Percentiles rank a stretch among this genome's conserved stretches.
phyloP scores from a whole-genome alignment of 1,284 basidiomycete species.

The Austroboletus niveus region DNA sequence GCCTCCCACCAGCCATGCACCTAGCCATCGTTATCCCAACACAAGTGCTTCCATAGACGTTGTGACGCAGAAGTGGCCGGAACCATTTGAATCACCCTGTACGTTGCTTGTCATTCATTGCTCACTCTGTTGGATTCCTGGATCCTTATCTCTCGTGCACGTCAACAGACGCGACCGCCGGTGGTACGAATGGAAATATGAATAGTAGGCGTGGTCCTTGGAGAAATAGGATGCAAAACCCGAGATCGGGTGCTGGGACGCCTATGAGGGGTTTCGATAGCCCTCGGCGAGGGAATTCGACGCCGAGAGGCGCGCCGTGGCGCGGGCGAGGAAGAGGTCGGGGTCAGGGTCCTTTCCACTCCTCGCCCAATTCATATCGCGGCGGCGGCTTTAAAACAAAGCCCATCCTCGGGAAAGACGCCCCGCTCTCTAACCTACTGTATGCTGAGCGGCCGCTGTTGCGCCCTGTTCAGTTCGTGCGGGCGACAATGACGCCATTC shows the following conservation, averaged over 20 bases:
- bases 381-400: constrained; percentile 6
- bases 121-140: no score
- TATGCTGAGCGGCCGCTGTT: constrained; percentile 59
- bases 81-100: constrained; percentile 11
- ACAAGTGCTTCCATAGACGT: constrained; percentile 17
- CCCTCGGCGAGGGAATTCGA: constrained; percentile 11
- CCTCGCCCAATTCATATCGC: constrained; percentile 1
- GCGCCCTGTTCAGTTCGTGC: constrained; percentile 66
- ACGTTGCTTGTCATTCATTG: constrained; percentile 6
- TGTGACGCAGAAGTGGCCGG: constrained; percentile 21
- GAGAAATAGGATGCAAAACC: constrained; percentile 4
- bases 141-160: constrained; percentile 4
- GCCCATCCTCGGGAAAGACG: constrained; percentile 25
- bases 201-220: constrained; percentile 5
- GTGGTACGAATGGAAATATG: not conserved
- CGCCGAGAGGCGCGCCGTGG: constrained; percentile 19
- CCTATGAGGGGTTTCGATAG: constrained; percentile 8
- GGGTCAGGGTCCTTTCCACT: not conserved
- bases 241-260: constrained; percentile 14
- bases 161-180: constrained; percentile 2
- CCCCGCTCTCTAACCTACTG: constrained; percentile 53
- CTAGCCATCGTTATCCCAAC: constrained; percentile 11
- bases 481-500: constrained; percentile 49
- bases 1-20: not conserved
- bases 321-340: constrained; percentile 27